phyloP scores from a whole-genome alignment of 192 early-diverging fungal genomes.

The Kappamyces sp. region DNA sequence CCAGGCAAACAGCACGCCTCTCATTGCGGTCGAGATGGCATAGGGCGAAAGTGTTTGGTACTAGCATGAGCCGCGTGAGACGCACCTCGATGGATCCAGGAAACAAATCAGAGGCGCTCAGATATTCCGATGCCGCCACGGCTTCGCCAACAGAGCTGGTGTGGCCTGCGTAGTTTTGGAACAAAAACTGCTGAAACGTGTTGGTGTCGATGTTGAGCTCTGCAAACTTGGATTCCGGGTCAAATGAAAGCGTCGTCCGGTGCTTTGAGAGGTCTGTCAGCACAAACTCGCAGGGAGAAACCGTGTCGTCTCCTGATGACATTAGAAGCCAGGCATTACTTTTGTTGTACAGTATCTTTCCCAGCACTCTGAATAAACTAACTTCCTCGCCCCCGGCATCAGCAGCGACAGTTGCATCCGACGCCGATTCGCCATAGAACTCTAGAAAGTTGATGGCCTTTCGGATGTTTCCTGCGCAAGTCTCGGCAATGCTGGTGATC shows the following conservation, averaged over 20 bases:
- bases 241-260: background rate
- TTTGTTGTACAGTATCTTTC: slow-evolving; percentile 13
- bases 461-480: slow-evolving; percentile 8
- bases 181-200: slow-evolving; percentile 3
- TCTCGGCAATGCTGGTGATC: too few species aligned
- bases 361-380: slow-evolving; percentile 6
- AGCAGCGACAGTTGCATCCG: background rate
- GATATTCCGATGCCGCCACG: background rate
- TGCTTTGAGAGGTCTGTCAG: too few species aligned
- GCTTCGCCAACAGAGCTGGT: background rate
- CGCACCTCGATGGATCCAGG: background rate
- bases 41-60: background rate
- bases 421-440: slow-evolving; percentile 3
- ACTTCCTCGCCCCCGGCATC: background rate
- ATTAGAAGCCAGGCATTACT: background rate
- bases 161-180: slow-evolving; percentile 9
- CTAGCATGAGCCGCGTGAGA: background rate
- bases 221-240: slow-evolving; percentile 5
- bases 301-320: background rate
- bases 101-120: slow-evolving; percentile 12
- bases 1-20: slow-evolving; percentile 11
- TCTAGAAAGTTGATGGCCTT: slow-evolving; percentile 7
- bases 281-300: background rate
- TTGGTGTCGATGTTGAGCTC: background rate
- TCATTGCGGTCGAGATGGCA: background rate